Evolutionary conservation across 2,329 filamentous ascomycete species (phyloP), one percentile per base, ranked within the genome.

Genomic region (Penicillium sp.): DNA sequence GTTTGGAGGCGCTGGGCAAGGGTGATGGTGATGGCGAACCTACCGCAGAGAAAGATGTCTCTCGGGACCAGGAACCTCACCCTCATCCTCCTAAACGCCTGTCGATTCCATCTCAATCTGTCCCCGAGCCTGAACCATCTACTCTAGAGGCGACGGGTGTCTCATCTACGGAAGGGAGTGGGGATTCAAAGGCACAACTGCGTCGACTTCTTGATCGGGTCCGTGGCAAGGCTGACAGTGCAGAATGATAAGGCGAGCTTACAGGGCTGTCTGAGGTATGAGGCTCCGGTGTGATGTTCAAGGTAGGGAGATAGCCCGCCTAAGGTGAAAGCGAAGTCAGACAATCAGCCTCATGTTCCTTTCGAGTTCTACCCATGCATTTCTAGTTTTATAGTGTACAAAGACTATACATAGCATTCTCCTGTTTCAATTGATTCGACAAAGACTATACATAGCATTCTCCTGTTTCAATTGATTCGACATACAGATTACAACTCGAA

Each of bases 141-240:
- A 44, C 60, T 27, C 38, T 62, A 4, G 62, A 65, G 35, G 62
- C 62, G 27, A 63, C 52, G 6, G 62, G 61, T 3, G 54, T 54
- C 23, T 42, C 59, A 6, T 34, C 49, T 30, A 34, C 56, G 4
- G 60, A 58, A 2, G 34, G 47, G 18, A 41, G n/a, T 9, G 64
- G 59, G 30, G 50, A 52, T 38, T 58, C 65, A 14, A 51, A 48
- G 27, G 48, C 60, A 23, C 63, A 62, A 16, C 45, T 70, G 41
- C 60, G 58, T 11, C 58, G 51, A 23, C 57, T 69, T 16, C 53
- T 69, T 42, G 57, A 35, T 45, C 62, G 63, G 30, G 59, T 60
- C 6, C 61, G 61, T 40, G 61, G 19, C 52, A 53, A 48, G 19
- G n/a, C 30, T 34, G 38, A 26, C 40, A 7, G 14, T 35, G 45